Conservation (phyloP, 225 moss, liverwort and hornwort species). For the Marchantia polymorpha region DNA sequence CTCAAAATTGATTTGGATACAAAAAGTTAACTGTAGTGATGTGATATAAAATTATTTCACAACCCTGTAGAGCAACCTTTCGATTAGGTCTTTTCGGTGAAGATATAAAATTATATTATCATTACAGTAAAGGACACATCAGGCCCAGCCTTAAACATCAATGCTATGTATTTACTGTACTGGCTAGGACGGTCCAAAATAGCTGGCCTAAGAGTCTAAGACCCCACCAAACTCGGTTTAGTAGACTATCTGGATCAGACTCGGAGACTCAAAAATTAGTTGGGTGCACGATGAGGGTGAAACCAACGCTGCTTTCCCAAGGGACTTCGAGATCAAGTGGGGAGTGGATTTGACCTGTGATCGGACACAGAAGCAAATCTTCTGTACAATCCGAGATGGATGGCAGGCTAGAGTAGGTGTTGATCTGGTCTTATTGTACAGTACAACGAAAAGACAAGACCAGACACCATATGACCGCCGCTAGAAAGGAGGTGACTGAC, state of each 20-base stretch:
- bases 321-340: no score
- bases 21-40: slow-evolving; percentile 1
- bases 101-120: not conserved
- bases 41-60: slow-evolving; percentile 23
- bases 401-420: not conserved
- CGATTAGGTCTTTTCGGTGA: not conserved
- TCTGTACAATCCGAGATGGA: not conserved
- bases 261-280: not conserved
- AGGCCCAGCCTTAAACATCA: no score
- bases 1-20: slow-evolving; percentile 6
- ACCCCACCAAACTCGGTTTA: not conserved
- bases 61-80: slow-evolving; percentile 21
- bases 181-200: not conserved
- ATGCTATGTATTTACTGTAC: no score
- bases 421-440: not conserved
- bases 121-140: not conserved
- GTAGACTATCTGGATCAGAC: not conserved
- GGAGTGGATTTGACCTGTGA: no score
- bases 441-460: not conserved
- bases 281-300: no score
- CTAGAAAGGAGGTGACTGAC: no score
- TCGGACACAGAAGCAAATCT: no score
- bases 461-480: not conserved
- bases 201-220: not conserved
- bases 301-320: no score